Evolutionary conservation across 352 stramenopile genomes (phyloP).

Genomic region (Pythium angustatum): DNA sequence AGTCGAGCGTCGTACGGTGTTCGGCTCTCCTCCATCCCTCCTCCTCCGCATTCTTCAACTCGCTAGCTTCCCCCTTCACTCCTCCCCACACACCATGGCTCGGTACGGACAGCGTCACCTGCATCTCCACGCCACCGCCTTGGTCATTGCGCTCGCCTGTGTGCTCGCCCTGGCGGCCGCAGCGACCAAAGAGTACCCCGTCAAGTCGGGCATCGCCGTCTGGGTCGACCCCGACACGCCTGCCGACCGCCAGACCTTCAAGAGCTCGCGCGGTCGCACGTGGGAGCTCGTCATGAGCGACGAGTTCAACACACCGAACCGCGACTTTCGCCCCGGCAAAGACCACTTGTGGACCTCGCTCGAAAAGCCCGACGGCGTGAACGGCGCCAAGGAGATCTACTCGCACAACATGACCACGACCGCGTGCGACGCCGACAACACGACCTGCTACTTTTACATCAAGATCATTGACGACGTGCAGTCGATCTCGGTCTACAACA

Average conservation of each 20-base stretch:
- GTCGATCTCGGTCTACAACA: neutral
- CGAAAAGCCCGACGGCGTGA: conserved; percentile 18
- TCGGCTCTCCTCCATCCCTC: no score
- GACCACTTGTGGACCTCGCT: conserved; percentile 12
- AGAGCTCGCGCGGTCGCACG: conserved; percentile 35
- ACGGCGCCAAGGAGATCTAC: conserved; percentile 88
- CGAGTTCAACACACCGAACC: conserved; percentile 63
- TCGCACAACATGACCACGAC: conserved; percentile 74
- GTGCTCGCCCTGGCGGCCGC: neutral
- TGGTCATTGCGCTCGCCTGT: no score
- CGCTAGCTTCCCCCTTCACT: no score
- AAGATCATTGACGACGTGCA: conserved; percentile 1
- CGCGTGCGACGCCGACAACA: conserved; percentile 43
- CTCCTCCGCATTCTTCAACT: no score
- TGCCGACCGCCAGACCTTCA: conserved; percentile 30
- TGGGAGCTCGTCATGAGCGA: conserved; percentile 75
- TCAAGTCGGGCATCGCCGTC: conserved; percentile 43
- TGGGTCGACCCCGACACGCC: conserved; percentile 59
- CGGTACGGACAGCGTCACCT: no score
- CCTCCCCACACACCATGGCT: no score
- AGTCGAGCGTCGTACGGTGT: no score
- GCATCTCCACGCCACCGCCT: no score
- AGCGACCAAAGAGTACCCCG: conserved; percentile 20
- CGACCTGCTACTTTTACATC: conserved; percentile 54
- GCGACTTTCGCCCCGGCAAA: conserved; percentile 64